Evolutionary conservation across 225 moss, liverwort and hornwort species (phyloP).

Genomic region (Physcomitrium patens): DNA sequence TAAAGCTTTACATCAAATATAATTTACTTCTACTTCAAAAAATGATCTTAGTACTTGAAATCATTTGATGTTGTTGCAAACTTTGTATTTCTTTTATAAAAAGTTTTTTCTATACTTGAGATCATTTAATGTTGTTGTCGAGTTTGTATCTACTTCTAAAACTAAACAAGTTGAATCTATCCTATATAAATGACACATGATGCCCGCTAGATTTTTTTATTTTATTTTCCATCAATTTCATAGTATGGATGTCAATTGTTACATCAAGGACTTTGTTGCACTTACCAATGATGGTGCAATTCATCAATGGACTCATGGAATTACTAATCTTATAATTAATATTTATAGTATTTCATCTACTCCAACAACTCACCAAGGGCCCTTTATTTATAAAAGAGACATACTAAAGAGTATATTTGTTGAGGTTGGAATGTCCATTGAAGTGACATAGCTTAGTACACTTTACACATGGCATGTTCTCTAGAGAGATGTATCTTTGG

Average conservation of each 20-base stretch:
- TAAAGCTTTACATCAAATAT: too few relatives aligned
- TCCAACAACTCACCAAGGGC: conserved; percentile 24
- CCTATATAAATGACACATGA: too few relatives aligned
- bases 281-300: conserved; percentile 36
- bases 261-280: conserved; percentile 29
- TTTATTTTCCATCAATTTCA: conserved; percentile 18
- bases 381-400: conserved; percentile 19
- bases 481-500: conserved; percentile 13
- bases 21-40: too few relatives aligned
- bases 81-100: too few relatives aligned
- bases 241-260: conserved; percentile 35
- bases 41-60: too few relatives aligned
- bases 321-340: conserved; percentile 21
- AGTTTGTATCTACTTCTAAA: too few relatives aligned
- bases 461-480: conserved; percentile 33
- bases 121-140: too few relatives aligned
- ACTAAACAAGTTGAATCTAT: too few relatives aligned
- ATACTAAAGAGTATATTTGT: conserved; percentile 29
- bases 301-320: conserved; percentile 29
- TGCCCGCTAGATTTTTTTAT: too few relatives aligned
- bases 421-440: conserved; percentile 31
- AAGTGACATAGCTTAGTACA: conserved; percentile 28
- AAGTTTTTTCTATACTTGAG: too few relatives aligned
- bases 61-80: too few relatives aligned
- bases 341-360: conserved; percentile 25